Evolutionary conservation across 164 flowering plant species (phyloP), one percentile per base, ranked within the genome.

Genomic region (Aristolochia contorta): DNA sequence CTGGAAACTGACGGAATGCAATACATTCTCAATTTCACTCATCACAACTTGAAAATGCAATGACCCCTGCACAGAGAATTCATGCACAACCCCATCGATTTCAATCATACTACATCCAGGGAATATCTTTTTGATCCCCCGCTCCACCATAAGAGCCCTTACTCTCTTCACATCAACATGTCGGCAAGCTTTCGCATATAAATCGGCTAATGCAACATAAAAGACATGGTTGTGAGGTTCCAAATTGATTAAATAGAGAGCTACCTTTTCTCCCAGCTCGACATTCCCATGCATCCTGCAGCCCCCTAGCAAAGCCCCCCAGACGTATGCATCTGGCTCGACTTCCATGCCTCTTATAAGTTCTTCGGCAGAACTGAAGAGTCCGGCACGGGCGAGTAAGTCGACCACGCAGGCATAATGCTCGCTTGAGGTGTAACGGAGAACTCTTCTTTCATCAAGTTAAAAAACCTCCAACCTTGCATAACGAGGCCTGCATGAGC

Each of bases 61-160:
- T 10, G 43, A 53, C 23, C 56, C 56, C 30, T 53, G 27, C 0
- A 75, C 75, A 18, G 73, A 65, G 45, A 76, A 74, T 62, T 74
- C 79, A 61, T 71, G 67, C 43, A 71, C 61, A 48, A 56, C 65
- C 13, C 79, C 79, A 65, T 72, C 74, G 27, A 78, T 33, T 68
- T 76, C 82, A 27, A 80, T 78, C 65, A 59, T 66, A 52, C 69
- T 78, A 63, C 78, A 74, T 12, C 84, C 84, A 6, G 81, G 79
- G 8, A 54, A 33, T 65, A 74, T 75, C 67, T 72, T 71, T 20
- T 63, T 65, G 4, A 80, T 69, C 20, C 77, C 74, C 51, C 62
- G 55, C 53, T 71, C 69, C 64, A 62, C 74, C 76, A 80, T 71
- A 49, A 58, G 56, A 33, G 51, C 52, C 61, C 82, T 67, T 48